These are phyloP conservation scores for Hanseniaspora mollemarum DNA, from an alignment of 805 yeast species.

Conservation along the genomic window DNA sequence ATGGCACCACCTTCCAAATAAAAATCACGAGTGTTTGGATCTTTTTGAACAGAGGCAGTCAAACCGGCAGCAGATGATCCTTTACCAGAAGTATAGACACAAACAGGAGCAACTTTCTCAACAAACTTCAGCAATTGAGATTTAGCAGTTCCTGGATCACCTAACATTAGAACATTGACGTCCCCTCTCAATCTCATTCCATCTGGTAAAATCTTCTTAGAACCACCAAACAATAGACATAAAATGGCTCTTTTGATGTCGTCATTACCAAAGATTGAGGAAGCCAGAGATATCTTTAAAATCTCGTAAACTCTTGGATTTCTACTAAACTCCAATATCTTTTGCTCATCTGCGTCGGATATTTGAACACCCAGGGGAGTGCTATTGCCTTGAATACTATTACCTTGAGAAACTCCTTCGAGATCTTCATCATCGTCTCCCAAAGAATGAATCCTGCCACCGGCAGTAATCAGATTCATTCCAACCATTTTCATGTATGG, in stretches of 20 bases:
- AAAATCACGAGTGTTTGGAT: conserved; percentile 75
- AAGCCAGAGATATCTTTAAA: conserved; percentile 85
- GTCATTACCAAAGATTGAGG: conserved; percentile 85
- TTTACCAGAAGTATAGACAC: conserved; percentile 95
- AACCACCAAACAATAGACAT: conserved; percentile 87
- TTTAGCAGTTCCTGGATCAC: conserved; percentile 99
- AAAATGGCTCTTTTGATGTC: conserved; percentile 92
- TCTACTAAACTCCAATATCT: conserved; percentile 67
- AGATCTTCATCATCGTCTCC: conserved; percentile 26
- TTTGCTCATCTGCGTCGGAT: conserved; percentile 89
- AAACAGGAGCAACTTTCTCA: conserved; percentile 85
- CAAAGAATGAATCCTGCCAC: conserved; percentile 57
- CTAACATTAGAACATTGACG: conserved; percentile 79
- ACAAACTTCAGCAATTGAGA: conserved; percentile 92
- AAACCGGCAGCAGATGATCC: conserved; percentile 99
- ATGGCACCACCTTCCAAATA: conserved; percentile 98
- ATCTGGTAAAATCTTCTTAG: conserved; percentile 83
- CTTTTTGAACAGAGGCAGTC: conserved; percentile 95
- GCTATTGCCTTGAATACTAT: conserved; percentile 6
- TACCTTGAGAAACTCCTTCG: conserved; percentile 5
- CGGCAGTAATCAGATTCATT: conserved; percentile 52
- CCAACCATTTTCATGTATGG: conserved; percentile 86
- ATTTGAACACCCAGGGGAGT: conserved; percentile 34
- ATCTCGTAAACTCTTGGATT: conserved; percentile 74
- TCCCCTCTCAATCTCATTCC: conserved; percentile 96